These are phyloP conservation scores for Paramecium sexaurelia DNA, from an alignment of 73 alveolate genomes.

Conservation along the genomic window DNA sequence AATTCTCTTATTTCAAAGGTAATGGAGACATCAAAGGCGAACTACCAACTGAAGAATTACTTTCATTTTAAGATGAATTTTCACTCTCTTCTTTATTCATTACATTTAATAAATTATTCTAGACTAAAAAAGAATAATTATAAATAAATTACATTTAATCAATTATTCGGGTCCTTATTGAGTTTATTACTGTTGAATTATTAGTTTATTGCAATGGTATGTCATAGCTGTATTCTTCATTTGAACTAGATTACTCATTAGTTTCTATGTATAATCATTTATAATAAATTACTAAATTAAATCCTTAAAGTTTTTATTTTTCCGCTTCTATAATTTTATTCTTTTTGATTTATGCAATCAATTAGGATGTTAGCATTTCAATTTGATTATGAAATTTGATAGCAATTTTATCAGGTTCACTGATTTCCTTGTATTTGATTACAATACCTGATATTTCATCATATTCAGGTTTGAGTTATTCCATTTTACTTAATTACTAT, in stretches of 20 bases:
- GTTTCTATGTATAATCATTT: not conserved
- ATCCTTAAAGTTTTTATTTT: conserved; percentile 1
- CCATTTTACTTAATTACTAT: not conserved
- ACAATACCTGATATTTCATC: conserved; percentile 32
- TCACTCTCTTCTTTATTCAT: not conserved
- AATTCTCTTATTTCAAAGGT: not conserved
- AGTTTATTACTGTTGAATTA: not conserved
- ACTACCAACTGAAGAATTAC: not conserved
- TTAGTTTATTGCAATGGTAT: conserved; percentile 18
- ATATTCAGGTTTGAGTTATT: conserved; percentile 45
- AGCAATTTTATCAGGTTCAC: conserved; percentile 26
- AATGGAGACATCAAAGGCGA: conserved; percentile 44
- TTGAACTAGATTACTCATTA: not conserved
- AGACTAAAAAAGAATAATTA: not conserved
- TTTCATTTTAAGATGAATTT: not conserved
- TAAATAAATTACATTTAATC: not conserved
- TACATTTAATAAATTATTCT: not conserved
- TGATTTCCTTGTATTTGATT: not conserved
- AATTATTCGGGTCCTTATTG: not conserved
- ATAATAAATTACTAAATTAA: conserved; percentile 17
- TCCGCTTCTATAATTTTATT: not conserved
- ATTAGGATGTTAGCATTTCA: not conserved
- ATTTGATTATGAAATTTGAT: conserved; percentile 34
- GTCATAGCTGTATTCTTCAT: conserved; percentile 37
- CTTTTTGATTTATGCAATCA: not conserved